Conservation (phyloP, 1,284 basidiomycete genomes). For the Fomes fomentarius region DNA sequence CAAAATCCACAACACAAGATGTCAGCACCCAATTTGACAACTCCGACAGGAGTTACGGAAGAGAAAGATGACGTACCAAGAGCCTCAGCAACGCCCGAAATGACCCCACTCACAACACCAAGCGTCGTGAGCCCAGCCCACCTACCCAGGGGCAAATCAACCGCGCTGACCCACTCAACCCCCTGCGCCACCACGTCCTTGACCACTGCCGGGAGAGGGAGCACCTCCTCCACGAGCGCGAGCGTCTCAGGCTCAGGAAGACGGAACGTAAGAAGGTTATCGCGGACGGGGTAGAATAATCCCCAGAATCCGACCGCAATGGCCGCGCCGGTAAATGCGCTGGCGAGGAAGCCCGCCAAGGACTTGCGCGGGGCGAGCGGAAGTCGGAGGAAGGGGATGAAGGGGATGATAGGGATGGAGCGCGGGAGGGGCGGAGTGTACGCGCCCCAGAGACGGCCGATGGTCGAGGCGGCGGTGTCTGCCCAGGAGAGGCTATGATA, state of each 20-base stretch:
- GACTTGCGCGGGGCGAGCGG: conserved; percentile 87
- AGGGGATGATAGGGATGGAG: conserved; percentile 62
- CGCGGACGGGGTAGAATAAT: conserved; percentile 49
- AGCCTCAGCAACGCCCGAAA: conserved; percentile 85
- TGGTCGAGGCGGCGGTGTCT: conserved; percentile 92
- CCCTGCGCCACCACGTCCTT: conserved; percentile 14
- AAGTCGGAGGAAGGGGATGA: conserved; percentile 58
- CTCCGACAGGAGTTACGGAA: not conserved
- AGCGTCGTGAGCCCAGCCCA: conserved; percentile 61
- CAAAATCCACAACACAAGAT: conserved; percentile 1
- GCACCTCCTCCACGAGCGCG: conserved; percentile 4
- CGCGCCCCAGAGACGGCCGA: conserved; percentile 86
- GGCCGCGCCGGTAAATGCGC: conserved; percentile 73
- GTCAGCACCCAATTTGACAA: not conserved
- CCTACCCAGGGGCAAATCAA: conserved; percentile 35
- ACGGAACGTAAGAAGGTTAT: conserved; percentile 40
- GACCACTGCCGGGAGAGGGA: conserved; percentile 10
- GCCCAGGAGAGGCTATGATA: conserved; percentile 88
- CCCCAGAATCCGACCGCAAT: conserved; percentile 86
- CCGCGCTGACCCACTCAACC: conserved; percentile 1
- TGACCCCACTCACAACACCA: conserved; percentile 68
- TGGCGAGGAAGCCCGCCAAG: conserved; percentile 88
- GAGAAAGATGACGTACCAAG: conserved; percentile 57
- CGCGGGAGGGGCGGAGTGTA: conserved; percentile 77
- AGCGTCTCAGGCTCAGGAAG: conserved; percentile 21